Conservation (phyloP, 2,329 filamentous ascomycete genomes). For the Aureobasidium sp. region DNA sequence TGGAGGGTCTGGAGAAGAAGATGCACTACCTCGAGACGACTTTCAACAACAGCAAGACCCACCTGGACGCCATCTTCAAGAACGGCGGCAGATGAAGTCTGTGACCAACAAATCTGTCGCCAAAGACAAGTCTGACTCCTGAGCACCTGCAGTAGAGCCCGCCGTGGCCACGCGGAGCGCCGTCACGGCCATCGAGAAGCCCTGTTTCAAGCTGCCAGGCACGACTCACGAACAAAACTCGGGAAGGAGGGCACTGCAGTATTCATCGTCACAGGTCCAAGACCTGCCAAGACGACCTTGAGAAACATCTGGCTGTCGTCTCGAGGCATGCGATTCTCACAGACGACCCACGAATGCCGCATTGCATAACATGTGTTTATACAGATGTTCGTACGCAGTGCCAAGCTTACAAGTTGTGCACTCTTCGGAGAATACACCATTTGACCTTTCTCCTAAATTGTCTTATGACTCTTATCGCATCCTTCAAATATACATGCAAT, state of each 20-base stretch:
- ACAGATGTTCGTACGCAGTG: background rate
- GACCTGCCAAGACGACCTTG: background rate
- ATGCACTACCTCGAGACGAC: conserved; percentile 91
- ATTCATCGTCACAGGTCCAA: background rate
- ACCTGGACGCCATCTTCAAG: conserved; percentile 80
- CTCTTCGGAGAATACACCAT: background rate
- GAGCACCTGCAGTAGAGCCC: background rate
- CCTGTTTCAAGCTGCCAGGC: background rate
- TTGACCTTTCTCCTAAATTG: conserved; percentile 4
- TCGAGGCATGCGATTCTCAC: background rate
- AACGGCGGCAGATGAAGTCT: conserved; percentile 22
- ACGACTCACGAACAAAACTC: background rate
- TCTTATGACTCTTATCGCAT: conserved; percentile 11
- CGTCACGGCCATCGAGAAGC: background rate
- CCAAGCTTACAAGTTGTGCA: background rate
- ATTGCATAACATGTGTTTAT: background rate
- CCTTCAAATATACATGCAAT: conserved; percentile 5
- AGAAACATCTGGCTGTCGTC: background rate
- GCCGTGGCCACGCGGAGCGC: background rate
- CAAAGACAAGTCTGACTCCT: background rate
- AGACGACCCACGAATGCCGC: background rate
- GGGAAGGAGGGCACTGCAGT: background rate
- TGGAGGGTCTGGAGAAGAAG: conserved; percentile 76
- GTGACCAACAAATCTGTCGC: background rate
- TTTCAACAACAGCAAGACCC: conserved; percentile 84